These are phyloP conservation scores for Trametes sp. DNA, from an alignment of 1,284 basidiomycete genomes.

Conservation along the genomic window DNA sequence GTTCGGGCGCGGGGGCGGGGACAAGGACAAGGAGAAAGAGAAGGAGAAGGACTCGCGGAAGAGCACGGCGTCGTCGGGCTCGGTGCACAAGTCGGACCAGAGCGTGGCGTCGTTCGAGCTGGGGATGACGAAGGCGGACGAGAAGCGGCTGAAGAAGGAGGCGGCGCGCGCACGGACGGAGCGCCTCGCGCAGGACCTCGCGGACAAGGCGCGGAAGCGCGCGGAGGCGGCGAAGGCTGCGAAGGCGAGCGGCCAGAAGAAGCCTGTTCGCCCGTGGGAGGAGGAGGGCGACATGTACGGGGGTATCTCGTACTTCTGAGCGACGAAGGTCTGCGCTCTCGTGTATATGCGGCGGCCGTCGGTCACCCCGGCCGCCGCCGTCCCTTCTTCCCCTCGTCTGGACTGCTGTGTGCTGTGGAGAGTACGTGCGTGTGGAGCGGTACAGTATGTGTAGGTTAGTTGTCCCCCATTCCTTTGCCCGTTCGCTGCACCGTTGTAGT, in stretches of 20 bases:
- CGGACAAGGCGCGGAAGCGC: conserved; percentile 28
- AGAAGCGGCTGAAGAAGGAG: conserved; percentile 55
- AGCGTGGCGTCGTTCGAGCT: conserved; percentile 29
- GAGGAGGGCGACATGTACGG: conserved; percentile 29
- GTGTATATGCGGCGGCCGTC: neutral
- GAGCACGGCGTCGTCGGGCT: conserved; percentile 18
- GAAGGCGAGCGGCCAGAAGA: conserved; percentile 18
- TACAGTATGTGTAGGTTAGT: conserved; percentile 20
- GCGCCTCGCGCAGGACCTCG: conserved; percentile 49
- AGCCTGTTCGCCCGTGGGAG: conserved; percentile 25
- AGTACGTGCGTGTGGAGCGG: neutral
- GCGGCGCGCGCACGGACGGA: conserved; percentile 50
- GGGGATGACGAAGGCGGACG: conserved; percentile 51
- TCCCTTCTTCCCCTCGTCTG: neutral
- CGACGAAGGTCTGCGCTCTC: neutral
- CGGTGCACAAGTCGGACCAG: conserved; percentile 14
- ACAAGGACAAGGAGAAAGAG: conserved; percentile 15
- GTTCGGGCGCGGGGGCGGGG: conserved; percentile 15
- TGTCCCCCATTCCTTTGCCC: conserved; percentile 12
- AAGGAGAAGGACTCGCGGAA: conserved; percentile 19
- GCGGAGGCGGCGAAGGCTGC: conserved; percentile 25
- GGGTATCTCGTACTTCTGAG: conserved; percentile 31
- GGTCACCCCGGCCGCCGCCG: neutral
- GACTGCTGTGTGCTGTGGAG: neutral
- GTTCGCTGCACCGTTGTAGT: conserved; percentile 4